These are phyloP conservation scores for Skeletonema potamos DNA, from an alignment of 108 stramenopile genomes.

Conservation along the genomic window DNA sequence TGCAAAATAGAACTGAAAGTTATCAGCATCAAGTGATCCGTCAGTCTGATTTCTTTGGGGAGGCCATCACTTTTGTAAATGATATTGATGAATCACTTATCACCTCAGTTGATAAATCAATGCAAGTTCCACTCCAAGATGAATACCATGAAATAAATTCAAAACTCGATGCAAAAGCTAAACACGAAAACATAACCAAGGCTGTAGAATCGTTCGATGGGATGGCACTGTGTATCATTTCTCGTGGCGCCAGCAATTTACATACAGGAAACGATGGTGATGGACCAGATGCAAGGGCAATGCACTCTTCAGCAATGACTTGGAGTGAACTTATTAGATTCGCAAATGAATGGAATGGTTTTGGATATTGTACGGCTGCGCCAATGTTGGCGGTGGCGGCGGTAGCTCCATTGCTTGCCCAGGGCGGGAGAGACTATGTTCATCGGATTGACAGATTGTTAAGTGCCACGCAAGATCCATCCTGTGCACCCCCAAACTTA, in stretches of 20 bases:
- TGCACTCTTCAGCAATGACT: conserved; percentile 66
- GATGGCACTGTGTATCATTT: conserved; percentile 60
- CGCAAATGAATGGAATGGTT: conserved; percentile 57
- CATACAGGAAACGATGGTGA: conserved; percentile 71
- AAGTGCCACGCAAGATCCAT: neutral
- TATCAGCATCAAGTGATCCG: conserved; percentile 19
- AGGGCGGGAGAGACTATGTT: conserved; percentile 67
- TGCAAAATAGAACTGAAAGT: neutral
- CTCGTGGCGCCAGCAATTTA: conserved; percentile 67
- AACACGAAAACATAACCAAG: conserved; percentile 1
- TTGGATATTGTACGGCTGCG: conserved; percentile 1
- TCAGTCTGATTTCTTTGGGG: conserved; percentile 75
- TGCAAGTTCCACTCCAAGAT: neutral
- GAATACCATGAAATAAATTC: no score
- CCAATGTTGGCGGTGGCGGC: conserved; percentile 80
- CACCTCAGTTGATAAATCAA: conserved; percentile 7
- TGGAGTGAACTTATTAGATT: conserved; percentile 69
- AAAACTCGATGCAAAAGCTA: neutral
- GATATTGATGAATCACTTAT: neutral
- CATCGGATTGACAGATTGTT: conserved; percentile 61
- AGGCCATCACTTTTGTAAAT: conserved; percentile 69
- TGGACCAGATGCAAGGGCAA: conserved; percentile 61
- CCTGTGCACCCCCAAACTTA: conserved; percentile 9
- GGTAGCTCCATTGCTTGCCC: conserved; percentile 73
- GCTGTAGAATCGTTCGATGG: conserved; percentile 68